A percentile compares a stretch with the other conserved stretches of the same genome.
phyloP scores from a whole-genome alignment of 176 grass and related monocot species.

The Oryza nivara region DNA sequence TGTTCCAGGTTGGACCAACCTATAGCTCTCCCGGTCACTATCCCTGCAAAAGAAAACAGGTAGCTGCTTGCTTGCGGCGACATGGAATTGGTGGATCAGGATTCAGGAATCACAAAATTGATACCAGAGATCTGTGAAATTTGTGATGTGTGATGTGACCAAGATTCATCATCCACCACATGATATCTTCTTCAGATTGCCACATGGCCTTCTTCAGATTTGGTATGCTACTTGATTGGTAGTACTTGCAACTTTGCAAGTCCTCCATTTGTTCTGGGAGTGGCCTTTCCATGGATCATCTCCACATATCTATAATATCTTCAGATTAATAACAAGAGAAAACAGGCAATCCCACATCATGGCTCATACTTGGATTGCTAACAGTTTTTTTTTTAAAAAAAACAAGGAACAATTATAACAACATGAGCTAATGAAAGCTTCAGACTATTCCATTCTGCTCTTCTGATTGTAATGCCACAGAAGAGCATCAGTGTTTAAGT shows the following conservation, averaged over 20 bases:
- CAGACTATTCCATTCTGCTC: background rate
- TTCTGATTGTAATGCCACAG: background rate
- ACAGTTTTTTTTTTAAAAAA: background rate
- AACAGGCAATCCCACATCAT: background rate
- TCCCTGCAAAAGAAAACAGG: background rate
- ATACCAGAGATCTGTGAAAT: background rate
- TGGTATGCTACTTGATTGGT: background rate
- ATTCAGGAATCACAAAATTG: constrained; percentile 22
- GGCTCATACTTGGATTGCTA: background rate
- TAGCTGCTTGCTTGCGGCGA: constrained; percentile 7
- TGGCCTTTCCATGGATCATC: background rate
- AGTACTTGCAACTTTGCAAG: constrained; percentile 7
- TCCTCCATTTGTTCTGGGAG: background rate
- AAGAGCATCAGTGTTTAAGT: background rate
- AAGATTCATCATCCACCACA: constrained; percentile 39
- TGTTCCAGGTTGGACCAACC: constrained; percentile 19
- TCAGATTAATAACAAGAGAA: background rate
- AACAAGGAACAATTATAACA: background rate
- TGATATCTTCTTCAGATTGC: constrained; percentile 5
- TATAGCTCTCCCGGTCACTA: background rate
- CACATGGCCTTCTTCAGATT: background rate
- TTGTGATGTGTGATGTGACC: constrained; percentile 28
- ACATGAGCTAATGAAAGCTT: background rate
- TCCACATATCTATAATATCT: constrained; percentile 9
- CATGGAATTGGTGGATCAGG: constrained; percentile 35